Evolutionary conservation across 148 eudicot genomes (phyloP).

Genomic region (Cornus controversa): DNA sequence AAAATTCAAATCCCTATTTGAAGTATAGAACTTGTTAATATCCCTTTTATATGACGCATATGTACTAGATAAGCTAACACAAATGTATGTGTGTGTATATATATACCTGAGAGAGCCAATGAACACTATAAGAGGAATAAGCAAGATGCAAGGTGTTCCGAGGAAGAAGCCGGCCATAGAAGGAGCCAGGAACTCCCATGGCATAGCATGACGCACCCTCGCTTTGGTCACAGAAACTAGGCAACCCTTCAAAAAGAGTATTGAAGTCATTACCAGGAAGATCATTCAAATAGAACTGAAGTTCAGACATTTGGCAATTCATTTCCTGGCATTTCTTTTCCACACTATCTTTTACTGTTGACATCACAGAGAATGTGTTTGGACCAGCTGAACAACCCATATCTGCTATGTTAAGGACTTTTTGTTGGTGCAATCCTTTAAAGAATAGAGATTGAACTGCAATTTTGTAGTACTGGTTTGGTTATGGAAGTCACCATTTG

Average conservation of each 20-base stretch:
- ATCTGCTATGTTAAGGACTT: constrained; percentile 31
- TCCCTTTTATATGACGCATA: too few species aligned
- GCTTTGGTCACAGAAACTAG: background rate
- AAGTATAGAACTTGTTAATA: too few species aligned
- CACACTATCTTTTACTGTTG: constrained; percentile 11
- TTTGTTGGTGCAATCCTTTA: background rate
- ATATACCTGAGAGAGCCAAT: constrained; percentile 47
- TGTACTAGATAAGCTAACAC: too few species aligned
- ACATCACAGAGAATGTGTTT: constrained; percentile 20
- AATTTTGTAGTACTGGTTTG: constrained; percentile 19
- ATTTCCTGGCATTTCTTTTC: constrained; percentile 11
- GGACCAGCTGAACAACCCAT: constrained; percentile 42
- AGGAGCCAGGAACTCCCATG: constrained; percentile 44
- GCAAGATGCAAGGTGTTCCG: constrained; percentile 27
- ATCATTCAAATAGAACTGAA: constrained; percentile 38
- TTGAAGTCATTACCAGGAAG: constrained; percentile 55
- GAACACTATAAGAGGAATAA: constrained; percentile 38
- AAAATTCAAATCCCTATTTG: too few species aligned
- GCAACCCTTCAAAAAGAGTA: constrained; percentile 25
- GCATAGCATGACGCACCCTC: constrained; percentile 16
- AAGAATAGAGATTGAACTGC: constrained; percentile 16
- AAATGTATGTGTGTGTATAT: too few species aligned
- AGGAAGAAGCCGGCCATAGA: constrained; percentile 35
- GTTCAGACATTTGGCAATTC: constrained; percentile 16
- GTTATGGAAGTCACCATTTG: constrained; percentile 10